phyloP scores from a whole-genome alignment of 2,329 filamentous ascomycete species.

The Ilyonectria sp. region DNA sequence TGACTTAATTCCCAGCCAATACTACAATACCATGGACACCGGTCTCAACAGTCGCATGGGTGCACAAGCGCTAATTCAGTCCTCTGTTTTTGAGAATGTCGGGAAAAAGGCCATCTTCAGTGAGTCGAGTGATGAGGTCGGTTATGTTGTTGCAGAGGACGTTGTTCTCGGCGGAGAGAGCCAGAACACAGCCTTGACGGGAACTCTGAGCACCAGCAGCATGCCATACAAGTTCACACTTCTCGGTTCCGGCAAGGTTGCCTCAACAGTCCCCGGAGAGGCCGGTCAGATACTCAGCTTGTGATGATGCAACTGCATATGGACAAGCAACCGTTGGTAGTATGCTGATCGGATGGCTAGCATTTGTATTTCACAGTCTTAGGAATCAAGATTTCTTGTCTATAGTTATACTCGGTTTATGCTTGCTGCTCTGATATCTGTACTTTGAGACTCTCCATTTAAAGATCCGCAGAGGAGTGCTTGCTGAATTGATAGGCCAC shows the following conservation, averaged over 20 bases:
- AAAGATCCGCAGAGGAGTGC: no score
- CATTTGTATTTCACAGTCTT: background rate
- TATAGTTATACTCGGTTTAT: background rate
- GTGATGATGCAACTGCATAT: background rate
- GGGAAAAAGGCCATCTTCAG: conserved; percentile 46
- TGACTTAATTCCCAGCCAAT: conserved; percentile 29
- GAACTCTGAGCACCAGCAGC: conserved; percentile 17
- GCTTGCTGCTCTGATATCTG: background rate
- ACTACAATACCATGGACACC: conserved; percentile 46
- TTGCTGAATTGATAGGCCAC: conserved; percentile 12
- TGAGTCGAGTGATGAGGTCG: conserved; percentile 34
- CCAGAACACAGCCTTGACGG: conserved; percentile 32
- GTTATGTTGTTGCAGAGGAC: conserved; percentile 38
- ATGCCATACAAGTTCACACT: conserved; percentile 38
- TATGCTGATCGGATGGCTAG: background rate
- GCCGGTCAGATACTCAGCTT: conserved; percentile 38
- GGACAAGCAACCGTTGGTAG: background rate
- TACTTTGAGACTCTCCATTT: no score
- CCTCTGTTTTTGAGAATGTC: conserved; percentile 42
- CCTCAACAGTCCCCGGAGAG: conserved; percentile 30
- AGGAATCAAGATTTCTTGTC: background rate
- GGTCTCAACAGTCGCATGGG: conserved; percentile 45
- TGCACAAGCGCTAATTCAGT: conserved; percentile 43
- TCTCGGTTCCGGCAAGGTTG: conserved; percentile 35
- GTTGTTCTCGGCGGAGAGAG: conserved; percentile 36